Evolutionary conservation across 164 flowering plant species (phyloP).

Genomic region (Umbilicus rupestris): DNA sequence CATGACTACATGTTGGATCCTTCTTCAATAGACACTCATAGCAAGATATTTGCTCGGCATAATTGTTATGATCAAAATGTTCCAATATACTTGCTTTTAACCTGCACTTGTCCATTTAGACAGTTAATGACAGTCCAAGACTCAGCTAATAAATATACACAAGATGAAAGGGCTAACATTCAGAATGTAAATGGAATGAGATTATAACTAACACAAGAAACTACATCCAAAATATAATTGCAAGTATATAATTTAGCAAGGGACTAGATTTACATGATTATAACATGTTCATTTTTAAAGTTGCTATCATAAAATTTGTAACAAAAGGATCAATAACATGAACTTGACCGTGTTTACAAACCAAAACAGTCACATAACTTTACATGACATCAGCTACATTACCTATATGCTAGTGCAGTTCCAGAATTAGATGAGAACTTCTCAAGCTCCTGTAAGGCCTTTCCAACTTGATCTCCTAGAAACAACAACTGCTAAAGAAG

Average conservation of each 20-base stretch:
- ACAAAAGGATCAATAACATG: too few species aligned
- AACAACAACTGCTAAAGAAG: constrained; percentile 44
- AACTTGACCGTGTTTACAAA: not conserved
- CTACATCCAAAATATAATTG: not conserved
- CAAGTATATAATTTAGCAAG: not conserved
- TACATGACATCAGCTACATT: not conserved
- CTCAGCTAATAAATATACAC: not conserved
- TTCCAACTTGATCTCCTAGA: constrained; percentile 51
- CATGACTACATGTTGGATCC: constrained; percentile 59
- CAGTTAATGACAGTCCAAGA: not conserved
- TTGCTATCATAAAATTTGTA: too few species aligned
- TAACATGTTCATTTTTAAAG: too few species aligned
- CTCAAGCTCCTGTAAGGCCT: constrained; percentile 54
- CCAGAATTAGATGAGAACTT: constrained; percentile 27
- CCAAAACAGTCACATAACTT: not conserved
- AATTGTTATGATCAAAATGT: constrained; percentile 30
- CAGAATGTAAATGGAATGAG: too few species aligned
- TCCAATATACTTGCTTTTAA: constrained; percentile 47
- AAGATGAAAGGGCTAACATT: not conserved
- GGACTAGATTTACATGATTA: not conserved
- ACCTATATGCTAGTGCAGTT: constrained; percentile 28
- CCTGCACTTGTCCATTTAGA: constrained; percentile 21
- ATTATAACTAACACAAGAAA: too few species aligned
- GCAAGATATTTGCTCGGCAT: not conserved
- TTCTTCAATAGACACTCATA: constrained; percentile 45